Base-by-base conservation (phyloP, 352 stramenopile species). In the Pythium myriotylum region DNA sequence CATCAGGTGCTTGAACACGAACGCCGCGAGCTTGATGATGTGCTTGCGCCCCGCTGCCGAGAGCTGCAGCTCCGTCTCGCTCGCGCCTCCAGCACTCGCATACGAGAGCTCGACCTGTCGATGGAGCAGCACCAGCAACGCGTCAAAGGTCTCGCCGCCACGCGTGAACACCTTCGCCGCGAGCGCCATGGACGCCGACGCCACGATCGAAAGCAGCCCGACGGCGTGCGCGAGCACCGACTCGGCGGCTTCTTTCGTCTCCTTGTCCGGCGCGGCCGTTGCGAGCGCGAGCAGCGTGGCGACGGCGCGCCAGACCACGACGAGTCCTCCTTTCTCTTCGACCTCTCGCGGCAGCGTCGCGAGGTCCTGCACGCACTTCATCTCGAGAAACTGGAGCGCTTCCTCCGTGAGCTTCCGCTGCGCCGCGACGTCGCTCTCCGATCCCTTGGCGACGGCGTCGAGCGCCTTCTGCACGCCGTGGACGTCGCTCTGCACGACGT, bases 401-500 rank as follows among this genome's bases (percentile, higher is more conserved):
- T 91, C 84, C 32, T 87, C 62, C 2, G 67, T 78, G 62, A 74
- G 73, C 20, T 82, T 65, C 41, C 74, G 65, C 59, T 69, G 59
- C 27, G 65, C 58, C 4, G 73, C 54, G n/a, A 87, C 35, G 14
- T 65, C 51, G 4, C 43, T 23, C 13, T 70, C 57, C 0, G 77
- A 49, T 9, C 74, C 68, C 20, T 45, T 65, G 22, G 69, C 27
- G 51, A 95, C 72, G 20, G 65, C 65, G 32, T 93, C 79, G 20
- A 95, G 65, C 19, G 82, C 83, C 61, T 95, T 95, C 24, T 88
- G 81, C n/a, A 92, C 72, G 8, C 86, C 86, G 54, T 91, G 76
- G 1, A 86, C 70, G 48, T 94, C 86, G 16, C 89, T 73, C n/a
- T 81, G 70, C 17, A 91, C 80, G 1, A 68, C 58, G 39, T 94